Conservation (phyloP, 202 grass and related monocot genomes). For the Alloteropsis angusta region DNA sequence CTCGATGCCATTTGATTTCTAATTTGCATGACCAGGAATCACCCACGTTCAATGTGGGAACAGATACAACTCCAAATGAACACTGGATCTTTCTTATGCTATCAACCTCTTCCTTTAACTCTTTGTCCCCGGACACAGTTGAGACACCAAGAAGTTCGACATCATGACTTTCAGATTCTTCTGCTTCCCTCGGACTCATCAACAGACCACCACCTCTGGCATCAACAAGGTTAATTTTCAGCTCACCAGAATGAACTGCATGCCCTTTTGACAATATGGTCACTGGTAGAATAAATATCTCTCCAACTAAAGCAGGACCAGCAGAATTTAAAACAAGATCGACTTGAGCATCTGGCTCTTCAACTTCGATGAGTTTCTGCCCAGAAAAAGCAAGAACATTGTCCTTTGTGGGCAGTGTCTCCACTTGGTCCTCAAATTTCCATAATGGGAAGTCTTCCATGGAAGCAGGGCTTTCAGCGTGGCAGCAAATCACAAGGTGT, state of each 20-base stretch:
- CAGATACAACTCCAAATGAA: slow-evolving; percentile 81
- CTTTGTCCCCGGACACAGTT: slow-evolving; percentile 33
- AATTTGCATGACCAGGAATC: slow-evolving; percentile 83
- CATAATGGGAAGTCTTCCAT: slow-evolving; percentile 81
- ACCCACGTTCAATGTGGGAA: slow-evolving; percentile 53
- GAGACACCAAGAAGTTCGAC: slow-evolving; percentile 89
- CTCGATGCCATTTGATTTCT: slow-evolving; percentile 89
- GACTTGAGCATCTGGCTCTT: slow-evolving; percentile 75
- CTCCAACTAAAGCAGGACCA: slow-evolving; percentile 81
- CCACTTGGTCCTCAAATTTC: slow-evolving; percentile 79
- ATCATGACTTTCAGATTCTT: slow-evolving; percentile 69
- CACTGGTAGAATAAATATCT: slow-evolving; percentile 65
- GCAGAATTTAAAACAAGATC: slow-evolving; percentile 59
- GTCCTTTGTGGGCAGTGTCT: slow-evolving; percentile 63
- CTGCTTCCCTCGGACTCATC: slow-evolving; percentile 88
- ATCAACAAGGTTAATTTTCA: slow-evolving; percentile 97
- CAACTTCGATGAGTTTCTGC: slow-evolving; percentile 74
- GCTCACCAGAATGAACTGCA: slow-evolving; percentile 70
- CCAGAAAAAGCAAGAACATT: slow-evolving; percentile 52
- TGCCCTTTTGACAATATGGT: slow-evolving; percentile 66
- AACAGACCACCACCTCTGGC: slow-evolving; percentile 83
- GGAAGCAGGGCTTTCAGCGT: slow-evolving; percentile 78
- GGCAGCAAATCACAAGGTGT: slow-evolving; percentile 66
- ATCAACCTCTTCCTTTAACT: slow-evolving; percentile 46
- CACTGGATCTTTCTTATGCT: slow-evolving; percentile 82